Evolutionary conservation across 805 yeast genomes (phyloP).

Genomic region (Lachancea quebecensis): DNA sequence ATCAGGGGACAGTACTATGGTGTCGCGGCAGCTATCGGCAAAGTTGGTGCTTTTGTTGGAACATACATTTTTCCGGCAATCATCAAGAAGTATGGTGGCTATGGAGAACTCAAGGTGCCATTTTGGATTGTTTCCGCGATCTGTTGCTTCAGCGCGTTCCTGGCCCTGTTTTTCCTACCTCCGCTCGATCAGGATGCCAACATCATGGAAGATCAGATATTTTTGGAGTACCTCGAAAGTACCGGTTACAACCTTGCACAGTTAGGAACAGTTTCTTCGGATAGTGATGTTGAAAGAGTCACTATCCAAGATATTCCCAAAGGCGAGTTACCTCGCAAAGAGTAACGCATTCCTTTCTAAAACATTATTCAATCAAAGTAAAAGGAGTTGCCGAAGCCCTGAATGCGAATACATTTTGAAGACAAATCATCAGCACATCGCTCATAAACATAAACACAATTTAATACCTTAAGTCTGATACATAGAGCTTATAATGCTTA

Average conservation of each 20-base stretch:
- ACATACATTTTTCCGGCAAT: constrained; percentile 83
- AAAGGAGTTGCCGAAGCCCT: no score
- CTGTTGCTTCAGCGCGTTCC: constrained; percentile 61
- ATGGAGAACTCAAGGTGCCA: constrained; percentile 63
- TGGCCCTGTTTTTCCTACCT: constrained; percentile 70
- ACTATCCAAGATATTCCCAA: constrained; percentile 1
- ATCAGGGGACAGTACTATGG: constrained; percentile 89
- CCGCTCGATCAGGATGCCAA: constrained; percentile 78
- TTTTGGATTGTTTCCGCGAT: constrained; percentile 76
- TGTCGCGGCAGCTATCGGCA: constrained; percentile 86
- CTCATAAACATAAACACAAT: neutral
- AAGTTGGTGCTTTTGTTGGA: constrained; percentile 89
- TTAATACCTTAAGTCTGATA: no score
- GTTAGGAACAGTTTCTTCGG: constrained; percentile 36
- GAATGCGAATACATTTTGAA: no score
- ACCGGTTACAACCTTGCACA: constrained; percentile 65
- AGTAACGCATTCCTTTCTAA: neutral
- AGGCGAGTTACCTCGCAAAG: neutral
- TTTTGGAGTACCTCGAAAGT: constrained; percentile 55
- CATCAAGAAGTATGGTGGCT: constrained; percentile 52
- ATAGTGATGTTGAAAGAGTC: constrained; percentile 3
- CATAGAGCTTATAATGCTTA: no score
- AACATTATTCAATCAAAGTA: neutral
- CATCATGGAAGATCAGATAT: constrained; percentile 66
- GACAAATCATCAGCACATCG: neutral